Evolutionary conservation across 2,329 filamentous ascomycete species (phyloP).

Genomic region (Lecanosticta acicola): DNA sequence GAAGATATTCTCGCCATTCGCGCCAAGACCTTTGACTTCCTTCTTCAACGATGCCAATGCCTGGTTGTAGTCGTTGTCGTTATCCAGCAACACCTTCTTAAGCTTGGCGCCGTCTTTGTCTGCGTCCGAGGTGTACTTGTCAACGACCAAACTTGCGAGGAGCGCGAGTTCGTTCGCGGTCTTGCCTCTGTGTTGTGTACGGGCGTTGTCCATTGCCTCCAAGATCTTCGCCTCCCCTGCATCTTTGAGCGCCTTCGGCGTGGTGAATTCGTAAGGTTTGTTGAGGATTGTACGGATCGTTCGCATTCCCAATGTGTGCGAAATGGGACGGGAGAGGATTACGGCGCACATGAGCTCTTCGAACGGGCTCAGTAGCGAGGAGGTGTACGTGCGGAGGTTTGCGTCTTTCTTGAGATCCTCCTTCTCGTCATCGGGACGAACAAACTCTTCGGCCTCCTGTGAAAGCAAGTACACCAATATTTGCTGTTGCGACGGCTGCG

Average conservation of each 20-base stretch:
- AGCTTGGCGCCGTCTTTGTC: conserved; percentile 31
- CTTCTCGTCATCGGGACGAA: conserved; percentile 33
- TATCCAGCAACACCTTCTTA: conserved; percentile 31
- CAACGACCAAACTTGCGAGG: conserved; percentile 30
- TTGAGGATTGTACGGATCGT: conserved; percentile 43
- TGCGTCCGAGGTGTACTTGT: conserved; percentile 30
- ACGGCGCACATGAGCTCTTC: conserved; percentile 43
- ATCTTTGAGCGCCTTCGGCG: conserved; percentile 31
- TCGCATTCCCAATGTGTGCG: conserved; percentile 40
- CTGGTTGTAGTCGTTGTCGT: conserved; percentile 26
- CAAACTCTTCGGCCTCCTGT: conserved; percentile 25
- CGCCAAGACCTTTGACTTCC: conserved; percentile 39
- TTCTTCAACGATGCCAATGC: conserved; percentile 31
- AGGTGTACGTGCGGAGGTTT: conserved; percentile 31
- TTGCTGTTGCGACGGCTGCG: conserved; percentile 25
- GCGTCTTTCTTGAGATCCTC: conserved; percentile 25
- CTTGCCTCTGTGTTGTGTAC: conserved; percentile 44
- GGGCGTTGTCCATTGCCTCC: conserved; percentile 39
- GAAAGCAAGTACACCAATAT: conserved; percentile 33
- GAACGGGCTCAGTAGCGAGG: conserved; percentile 35
- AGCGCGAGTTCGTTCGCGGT: conserved; percentile 38
- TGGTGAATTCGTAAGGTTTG: conserved; percentile 37
- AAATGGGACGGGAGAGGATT: conserved; percentile 42
- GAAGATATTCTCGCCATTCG: conserved; percentile 41
- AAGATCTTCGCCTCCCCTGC: conserved; percentile 36